Conservation (phyloP, 208 protist species). For the Blastocrithidia nonstop region DNA sequence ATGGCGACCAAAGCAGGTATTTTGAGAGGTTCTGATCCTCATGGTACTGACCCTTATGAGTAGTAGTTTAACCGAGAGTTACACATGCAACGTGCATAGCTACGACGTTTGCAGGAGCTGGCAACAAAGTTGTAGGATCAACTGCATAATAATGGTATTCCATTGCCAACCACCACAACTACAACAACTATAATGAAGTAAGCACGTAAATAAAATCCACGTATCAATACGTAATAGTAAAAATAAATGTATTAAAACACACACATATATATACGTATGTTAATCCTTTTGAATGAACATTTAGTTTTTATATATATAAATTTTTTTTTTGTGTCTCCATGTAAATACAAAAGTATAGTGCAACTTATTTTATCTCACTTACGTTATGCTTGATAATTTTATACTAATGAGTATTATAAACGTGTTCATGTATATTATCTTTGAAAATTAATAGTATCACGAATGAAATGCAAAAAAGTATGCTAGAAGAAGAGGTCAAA, state of each 20-base stretch:
- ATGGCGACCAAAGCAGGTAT: conserved; percentile 53
- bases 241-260: conserved; percentile 2
- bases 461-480: no score
- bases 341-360: neutral
- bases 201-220: no score
- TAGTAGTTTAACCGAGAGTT: conserved; percentile 69
- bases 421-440: neutral
- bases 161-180: conserved; percentile 23
- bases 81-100: conserved; percentile 76
- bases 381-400: conserved; percentile 1
- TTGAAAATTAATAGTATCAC: neutral
- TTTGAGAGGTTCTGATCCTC: conserved; percentile 25
- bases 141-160: conserved; percentile 37
- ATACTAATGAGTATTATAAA: neutral
- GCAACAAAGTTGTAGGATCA: conserved; percentile 57
- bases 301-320: neutral
- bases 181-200: no score
- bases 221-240: no score
- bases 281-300: no score
- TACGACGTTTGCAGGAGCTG: conserved; percentile 45
- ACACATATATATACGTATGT: conserved; percentile 1
- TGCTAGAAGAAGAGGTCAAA: no score
- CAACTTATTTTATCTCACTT: conserved; percentile 3
- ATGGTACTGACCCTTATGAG: conserved; percentile 35
- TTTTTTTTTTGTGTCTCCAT: neutral